phyloP scores from a whole-genome alignment of 2,329 filamentous ascomycete genomes.

The Colletotrichum siamense region DNA sequence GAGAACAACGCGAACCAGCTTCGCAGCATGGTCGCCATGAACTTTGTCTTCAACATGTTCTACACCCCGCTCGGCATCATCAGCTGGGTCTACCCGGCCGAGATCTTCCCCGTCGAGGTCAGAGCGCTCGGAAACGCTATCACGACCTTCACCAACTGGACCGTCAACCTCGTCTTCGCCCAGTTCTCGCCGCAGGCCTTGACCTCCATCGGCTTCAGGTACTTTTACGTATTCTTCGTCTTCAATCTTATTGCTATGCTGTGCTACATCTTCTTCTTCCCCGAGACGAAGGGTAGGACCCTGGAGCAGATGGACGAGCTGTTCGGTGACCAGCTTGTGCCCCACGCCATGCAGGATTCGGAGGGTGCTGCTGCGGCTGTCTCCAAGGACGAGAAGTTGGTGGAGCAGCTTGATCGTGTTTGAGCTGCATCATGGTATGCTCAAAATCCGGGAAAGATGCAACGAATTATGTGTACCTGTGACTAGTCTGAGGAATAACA shows the following conservation, averaged over 20 bases:
- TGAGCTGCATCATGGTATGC: no score
- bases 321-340: conserved; percentile 30
- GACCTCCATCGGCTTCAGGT: conserved; percentile 46
- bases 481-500: neutral
- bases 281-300: conserved; percentile 36
- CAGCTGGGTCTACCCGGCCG: conserved; percentile 41
- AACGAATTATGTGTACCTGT: neutral
- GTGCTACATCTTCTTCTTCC: conserved; percentile 32
- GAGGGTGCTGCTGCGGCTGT: conserved; percentile 4
- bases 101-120: conserved; percentile 43
- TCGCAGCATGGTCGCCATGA: conserved; percentile 34
- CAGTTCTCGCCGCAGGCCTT: conserved; percentile 53
- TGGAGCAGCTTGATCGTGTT: conserved; percentile 5
- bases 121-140: conserved; percentile 32
- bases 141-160: conserved; percentile 34
- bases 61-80: conserved; percentile 48
- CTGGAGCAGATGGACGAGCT: conserved; percentile 41
- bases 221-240: conserved; percentile 40
- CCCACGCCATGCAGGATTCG: conserved; percentile 16
- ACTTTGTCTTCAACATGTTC: conserved; percentile 37
- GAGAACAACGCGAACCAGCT: conserved; percentile 28
- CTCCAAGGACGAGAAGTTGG: conserved; percentile 8
- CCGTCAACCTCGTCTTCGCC: conserved; percentile 47
- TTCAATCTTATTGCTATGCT: conserved; percentile 29
- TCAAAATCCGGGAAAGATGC: no score